Conservation (phyloP, 164 flowering plant species). For the Annona squamosa region DNA sequence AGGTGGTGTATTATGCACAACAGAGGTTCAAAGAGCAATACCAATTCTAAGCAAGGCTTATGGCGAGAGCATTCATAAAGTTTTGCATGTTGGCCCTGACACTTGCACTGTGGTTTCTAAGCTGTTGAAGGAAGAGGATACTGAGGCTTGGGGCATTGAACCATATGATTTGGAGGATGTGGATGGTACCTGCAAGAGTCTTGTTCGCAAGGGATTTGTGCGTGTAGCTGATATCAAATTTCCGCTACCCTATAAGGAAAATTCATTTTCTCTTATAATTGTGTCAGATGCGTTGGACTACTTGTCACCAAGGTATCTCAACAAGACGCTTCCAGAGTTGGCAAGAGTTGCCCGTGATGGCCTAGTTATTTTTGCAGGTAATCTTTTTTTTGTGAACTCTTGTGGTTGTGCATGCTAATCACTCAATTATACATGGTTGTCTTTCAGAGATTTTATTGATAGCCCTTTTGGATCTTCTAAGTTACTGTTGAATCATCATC, state of each 20-base stretch:
- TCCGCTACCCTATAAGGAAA: slow-evolving; percentile 72
- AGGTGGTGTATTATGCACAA: slow-evolving; percentile 69
- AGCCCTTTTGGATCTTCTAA: background rate
- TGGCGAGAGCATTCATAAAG: slow-evolving; percentile 77
- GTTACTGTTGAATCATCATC: background rate
- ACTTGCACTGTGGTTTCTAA: slow-evolving; percentile 74
- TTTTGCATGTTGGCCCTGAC: slow-evolving; percentile 91
- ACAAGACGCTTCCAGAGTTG: slow-evolving; percentile 86
- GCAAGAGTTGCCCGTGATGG: slow-evolving; percentile 76
- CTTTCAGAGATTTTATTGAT: background rate
- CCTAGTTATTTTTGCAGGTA: slow-evolving; percentile 78
- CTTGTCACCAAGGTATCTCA: slow-evolving; percentile 81
- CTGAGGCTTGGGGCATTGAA: slow-evolving; percentile 92
- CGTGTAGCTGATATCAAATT: slow-evolving; percentile 92
- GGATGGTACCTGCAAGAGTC: slow-evolving; percentile 56
- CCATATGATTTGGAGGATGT: slow-evolving; percentile 90
- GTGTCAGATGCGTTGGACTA: slow-evolving; percentile 89
- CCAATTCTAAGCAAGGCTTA: slow-evolving; percentile 71
- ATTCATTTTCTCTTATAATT: slow-evolving; percentile 78
- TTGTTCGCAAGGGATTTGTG: slow-evolving; percentile 74
- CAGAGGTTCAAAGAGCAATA: slow-evolving; percentile 66
- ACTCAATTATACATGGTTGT: background rate
- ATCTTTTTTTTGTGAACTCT: background rate
- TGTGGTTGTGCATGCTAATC: background rate
- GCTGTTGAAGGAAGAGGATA: slow-evolving; percentile 72